phyloP scores from a whole-genome alignment of 2,329 filamentous ascomycete species.

The Aureobasidium sp. region DNA sequence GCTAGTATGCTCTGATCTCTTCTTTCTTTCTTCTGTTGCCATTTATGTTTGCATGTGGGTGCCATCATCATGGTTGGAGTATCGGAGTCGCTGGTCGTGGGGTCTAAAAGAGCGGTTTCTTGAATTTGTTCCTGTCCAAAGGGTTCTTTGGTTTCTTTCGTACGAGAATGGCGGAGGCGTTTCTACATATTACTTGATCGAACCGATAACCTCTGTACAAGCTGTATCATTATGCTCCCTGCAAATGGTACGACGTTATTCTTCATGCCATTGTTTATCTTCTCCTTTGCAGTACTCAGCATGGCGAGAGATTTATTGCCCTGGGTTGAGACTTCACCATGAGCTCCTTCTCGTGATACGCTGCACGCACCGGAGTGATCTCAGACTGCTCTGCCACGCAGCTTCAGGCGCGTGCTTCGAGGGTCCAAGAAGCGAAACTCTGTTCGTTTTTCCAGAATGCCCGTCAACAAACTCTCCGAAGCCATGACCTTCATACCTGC shows the following conservation, averaged over 20 bases:
- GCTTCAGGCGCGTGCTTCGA: neutral
- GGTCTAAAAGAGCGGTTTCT: slow-evolving; percentile 14
- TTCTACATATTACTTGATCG: slow-evolving; percentile 9
- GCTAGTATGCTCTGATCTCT: neutral
- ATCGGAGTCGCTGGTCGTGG: slow-evolving; percentile 11
- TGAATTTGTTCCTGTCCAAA: slow-evolving; percentile 10
- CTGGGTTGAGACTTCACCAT: neutral
- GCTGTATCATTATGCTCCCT: slow-evolving; percentile 12
- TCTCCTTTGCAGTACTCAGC: neutral
- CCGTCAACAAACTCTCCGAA: neutral
- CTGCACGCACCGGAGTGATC: neutral
- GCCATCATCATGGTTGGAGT: slow-evolving; percentile 14
- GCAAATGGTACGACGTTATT: slow-evolving; percentile 7
- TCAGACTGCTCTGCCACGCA: neutral
- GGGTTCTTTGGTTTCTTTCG: slow-evolving; percentile 4
- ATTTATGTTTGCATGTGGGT: slow-evolving; percentile 16
- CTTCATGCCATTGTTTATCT: neutral
- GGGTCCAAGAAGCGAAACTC: neutral
- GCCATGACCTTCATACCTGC: too few relatives aligned
- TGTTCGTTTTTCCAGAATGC: neutral
- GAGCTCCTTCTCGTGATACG: neutral
- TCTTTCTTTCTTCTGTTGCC: slow-evolving; percentile 3
- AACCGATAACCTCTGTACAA: slow-evolving; percentile 12
- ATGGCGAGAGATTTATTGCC: neutral
- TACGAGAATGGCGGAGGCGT: slow-evolving; percentile 13